These are phyloP conservation scores for Elsinoe ampelina DNA, from an alignment of 2,329 filamentous ascomycete species.

Conservation along the genomic window DNA sequence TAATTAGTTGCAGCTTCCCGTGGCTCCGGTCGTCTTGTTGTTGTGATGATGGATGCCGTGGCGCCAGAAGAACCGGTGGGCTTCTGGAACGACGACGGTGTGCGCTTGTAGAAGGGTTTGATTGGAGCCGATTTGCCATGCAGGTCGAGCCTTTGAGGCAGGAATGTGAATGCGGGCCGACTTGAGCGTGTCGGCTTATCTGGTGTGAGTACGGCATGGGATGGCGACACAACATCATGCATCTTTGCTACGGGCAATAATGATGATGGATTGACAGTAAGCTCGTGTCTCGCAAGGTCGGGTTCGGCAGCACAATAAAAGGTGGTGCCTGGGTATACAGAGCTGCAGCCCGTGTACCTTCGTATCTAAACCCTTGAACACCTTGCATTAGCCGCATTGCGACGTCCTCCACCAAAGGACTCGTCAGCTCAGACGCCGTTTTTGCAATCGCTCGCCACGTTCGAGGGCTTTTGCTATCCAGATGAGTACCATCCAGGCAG, in stretches of 20 bases:
- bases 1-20: too few species aligned
- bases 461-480: neutral
- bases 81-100: too few species aligned
- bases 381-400: slow-evolving; percentile 10
- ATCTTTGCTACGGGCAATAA: neutral
- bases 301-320: neutral
- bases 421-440: neutral
- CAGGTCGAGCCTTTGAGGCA: too few species aligned
- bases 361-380: slow-evolving; percentile 5
- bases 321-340: neutral
- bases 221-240: too few species aligned
- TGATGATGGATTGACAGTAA: neutral
- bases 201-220: too few species aligned
- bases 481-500: neutral
- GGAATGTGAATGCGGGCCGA: too few species aligned
- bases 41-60: too few species aligned
- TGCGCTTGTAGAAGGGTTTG: too few species aligned
- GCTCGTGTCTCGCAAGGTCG: neutral
- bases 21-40: too few species aligned
- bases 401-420: neutral
- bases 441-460: neutral
- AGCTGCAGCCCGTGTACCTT: neutral
- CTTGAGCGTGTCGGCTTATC: too few species aligned
- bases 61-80: too few species aligned
- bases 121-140: too few species aligned